Evolutionary conservation across 192 early-diverging fungal genomes (phyloP), one percentile per base, ranked within the genome.

Genomic region (Coemansia aciculifera): DNA sequence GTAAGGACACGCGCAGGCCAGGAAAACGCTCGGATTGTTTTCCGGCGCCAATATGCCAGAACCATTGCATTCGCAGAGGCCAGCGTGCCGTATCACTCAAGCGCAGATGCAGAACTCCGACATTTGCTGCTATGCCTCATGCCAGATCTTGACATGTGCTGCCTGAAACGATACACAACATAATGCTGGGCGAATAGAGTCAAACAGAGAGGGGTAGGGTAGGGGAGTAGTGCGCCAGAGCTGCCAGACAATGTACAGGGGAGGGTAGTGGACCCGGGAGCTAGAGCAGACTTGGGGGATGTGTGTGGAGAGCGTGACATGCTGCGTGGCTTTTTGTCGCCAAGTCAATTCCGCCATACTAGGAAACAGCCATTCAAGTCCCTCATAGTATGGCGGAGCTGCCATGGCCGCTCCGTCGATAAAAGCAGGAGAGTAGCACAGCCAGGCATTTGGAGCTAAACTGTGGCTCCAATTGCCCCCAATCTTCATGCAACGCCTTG

Each of bases 301-400:
- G 56, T n/a, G 36, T 38, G 61, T 29, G 12, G 31, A 44, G n/a
- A 42, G 71, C 71, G 39, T 72, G 71, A 66, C 59, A 38, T 29
- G 46, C 56, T 66, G 71, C 71, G 64, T 72, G 74, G 74, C 74
- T 76, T 76, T 61, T 76, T 61, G 63, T 57, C 37, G 64, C 69
- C 68, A 59, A 66, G 37, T 10, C 38, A 56, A 66, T 39, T 36
- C 49, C 49, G 36, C 64, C 51, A 60, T 39, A 38, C 59, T 39
- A 60, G 34, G 59, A 60, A 38, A n/a, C 36, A 39, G 19, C 34
- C 59, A 27, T 13, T 13, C 23, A 27, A 52, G 51, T 9, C 3
- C 29, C 11, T 29, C 29, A 4, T 56, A 31, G 27, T 31, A 56
- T 56, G 52, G 52, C 52, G 13, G 29, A 56, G 52, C 52, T 32